phyloP scores from a whole-genome alignment of 305 asterid genomes.

The Fraxinus xanthoxyloides region DNA sequence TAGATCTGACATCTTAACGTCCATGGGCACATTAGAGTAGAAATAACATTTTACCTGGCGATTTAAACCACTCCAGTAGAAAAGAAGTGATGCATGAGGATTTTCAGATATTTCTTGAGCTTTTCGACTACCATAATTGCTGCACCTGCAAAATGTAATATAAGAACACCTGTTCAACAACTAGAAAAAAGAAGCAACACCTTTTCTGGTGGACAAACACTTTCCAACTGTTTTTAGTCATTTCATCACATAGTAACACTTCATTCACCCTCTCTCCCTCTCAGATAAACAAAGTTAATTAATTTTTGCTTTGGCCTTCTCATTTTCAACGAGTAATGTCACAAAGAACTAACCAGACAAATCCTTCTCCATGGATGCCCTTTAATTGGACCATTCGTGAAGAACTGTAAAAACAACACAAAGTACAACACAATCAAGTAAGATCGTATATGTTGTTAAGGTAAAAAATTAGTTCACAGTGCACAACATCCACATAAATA shows the following conservation, averaged over 20 bases:
- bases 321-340: neutral
- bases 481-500: neutral
- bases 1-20: neutral
- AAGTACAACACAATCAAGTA: neutral
- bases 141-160: conserved; percentile 33
- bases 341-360: conserved; percentile 45
- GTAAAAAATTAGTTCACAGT: neutral
- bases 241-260: neutral
- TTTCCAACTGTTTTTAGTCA: neutral
- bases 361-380: conserved; percentile 44
- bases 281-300: neutral
- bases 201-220: neutral
- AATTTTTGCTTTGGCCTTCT: neutral
- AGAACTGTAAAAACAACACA: conserved; percentile 33
- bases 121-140: conserved; percentile 47
- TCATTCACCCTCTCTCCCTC: neutral
- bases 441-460: neutral
- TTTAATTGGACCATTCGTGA: conserved; percentile 48
- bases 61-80: conserved; percentile 49
- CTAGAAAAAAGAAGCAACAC: neutral
- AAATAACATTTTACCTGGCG: conserved; percentile 37
- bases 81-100: conserved; percentile 46
- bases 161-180: neutral
- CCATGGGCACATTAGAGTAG: neutral
- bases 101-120: conserved; percentile 43